Evolutionary conservation across 2,329 filamentous ascomycete genomes (phyloP).

Genomic region (Passalora sequoiae): DNA sequence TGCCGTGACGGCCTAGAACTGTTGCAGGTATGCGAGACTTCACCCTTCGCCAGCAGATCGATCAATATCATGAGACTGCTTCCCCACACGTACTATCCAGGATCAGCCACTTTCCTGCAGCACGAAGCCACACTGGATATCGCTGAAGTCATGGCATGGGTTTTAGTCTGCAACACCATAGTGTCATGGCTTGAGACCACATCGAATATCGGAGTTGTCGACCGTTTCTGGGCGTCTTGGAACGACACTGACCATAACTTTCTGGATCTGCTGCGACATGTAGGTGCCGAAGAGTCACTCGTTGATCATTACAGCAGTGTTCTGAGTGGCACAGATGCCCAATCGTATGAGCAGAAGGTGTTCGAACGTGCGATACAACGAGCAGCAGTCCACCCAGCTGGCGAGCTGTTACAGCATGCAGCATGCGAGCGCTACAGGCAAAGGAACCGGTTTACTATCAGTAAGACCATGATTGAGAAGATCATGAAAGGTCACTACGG

Average conservation of each 20-base stretch:
- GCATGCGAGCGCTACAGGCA: not conserved
- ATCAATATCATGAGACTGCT: not conserved
- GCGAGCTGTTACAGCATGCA: not conserved
- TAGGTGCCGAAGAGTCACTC: not conserved
- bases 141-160: slow-evolving; percentile 1
- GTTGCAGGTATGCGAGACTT: not conserved
- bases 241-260: not conserved
- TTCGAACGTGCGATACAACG: not conserved
- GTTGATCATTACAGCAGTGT: not conserved
- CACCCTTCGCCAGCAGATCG: not conserved
- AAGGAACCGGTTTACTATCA: not conserved
- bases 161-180: not conserved
- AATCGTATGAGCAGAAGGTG: not conserved
- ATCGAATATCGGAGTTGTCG: not conserved
- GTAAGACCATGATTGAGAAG: not conserved
- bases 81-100: not conserved
- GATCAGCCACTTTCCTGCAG: not conserved
- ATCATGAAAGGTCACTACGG: slow-evolving; percentile 1
- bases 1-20: not conserved
- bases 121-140: not conserved
- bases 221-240: not conserved
- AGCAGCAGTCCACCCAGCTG: not conserved
- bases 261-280: not conserved
- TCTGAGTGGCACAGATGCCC: not conserved
- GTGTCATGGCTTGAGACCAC: not conserved